Evolutionary conservation across 1,284 basidiomycete species (phyloP).

Genomic region (Pisolithus thermaeus): DNA sequence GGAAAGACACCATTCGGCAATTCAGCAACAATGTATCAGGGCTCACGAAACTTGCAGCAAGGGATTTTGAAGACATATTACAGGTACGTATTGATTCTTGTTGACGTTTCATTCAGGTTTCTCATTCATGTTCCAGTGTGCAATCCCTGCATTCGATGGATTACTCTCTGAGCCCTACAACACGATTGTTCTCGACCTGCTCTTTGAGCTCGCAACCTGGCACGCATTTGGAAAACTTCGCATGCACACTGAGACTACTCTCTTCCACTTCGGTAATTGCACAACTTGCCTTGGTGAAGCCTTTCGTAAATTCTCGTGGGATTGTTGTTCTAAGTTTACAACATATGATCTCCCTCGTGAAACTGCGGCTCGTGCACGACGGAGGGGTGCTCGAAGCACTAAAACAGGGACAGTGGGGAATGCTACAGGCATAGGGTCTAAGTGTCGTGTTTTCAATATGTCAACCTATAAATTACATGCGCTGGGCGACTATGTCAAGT

Average conservation of each 20-base stretch:
- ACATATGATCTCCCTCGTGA: slow-evolving; percentile 9
- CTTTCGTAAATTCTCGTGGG: not conserved
- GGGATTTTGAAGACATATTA: slow-evolving; percentile 22
- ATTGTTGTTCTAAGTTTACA: not conserved
- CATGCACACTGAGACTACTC: slow-evolving; percentile 25
- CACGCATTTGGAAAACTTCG: slow-evolving; percentile 31
- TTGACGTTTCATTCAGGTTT: not conserved
- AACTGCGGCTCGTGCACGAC: slow-evolving; percentile 1
- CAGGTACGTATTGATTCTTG: slow-evolving; percentile 20
- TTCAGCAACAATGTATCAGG: slow-evolving; percentile 13
- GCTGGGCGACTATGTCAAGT: slow-evolving; percentile 26
- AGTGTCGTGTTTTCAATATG: slow-evolving; percentile 20
- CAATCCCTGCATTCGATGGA: slow-evolving; percentile 30
- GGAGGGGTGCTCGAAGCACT: not conserved
- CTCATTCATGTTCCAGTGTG: slow-evolving; percentile 19
- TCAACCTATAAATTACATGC: slow-evolving; percentile 30
- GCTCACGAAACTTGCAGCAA: slow-evolving; percentile 11
- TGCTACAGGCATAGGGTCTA: too few relatives aligned
- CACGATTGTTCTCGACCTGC: slow-evolving; percentile 16
- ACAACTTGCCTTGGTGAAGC: slow-evolving; percentile 3
- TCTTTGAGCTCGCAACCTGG: slow-evolving; percentile 28
- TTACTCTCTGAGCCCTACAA: slow-evolving; percentile 26
- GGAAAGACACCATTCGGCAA: slow-evolving; percentile 4
- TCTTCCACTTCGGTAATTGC: slow-evolving; percentile 16
- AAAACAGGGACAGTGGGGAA: not conserved